A percentile compares a stretch with the other conserved stretches of the same genome.
phyloP scores from a whole-genome alignment of 306 rosid species.

The Benincasa hispida region DNA sequence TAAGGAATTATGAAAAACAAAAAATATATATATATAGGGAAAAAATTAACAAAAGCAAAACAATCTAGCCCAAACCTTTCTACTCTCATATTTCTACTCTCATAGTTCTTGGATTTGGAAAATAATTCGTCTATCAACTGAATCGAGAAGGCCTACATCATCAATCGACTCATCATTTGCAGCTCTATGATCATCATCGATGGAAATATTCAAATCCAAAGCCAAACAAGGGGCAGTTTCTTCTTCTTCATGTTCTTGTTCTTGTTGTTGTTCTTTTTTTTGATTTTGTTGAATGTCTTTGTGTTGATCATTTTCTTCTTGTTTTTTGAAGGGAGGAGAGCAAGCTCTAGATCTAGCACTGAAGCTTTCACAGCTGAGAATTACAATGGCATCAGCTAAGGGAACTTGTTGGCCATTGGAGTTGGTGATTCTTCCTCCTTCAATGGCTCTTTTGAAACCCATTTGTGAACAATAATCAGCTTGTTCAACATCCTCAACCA shows the following conservation, averaged over 20 bases:
- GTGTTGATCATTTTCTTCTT: neutral
- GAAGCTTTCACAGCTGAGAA: conserved; percentile 68
- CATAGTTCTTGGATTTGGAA: conserved; percentile 61
- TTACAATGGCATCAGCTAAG: conserved; percentile 62
- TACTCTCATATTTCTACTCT: conserved; percentile 12
- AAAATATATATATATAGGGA: neutral
- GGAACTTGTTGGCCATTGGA: conserved; percentile 52
- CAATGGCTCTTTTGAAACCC: conserved; percentile 78
- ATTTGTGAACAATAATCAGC: conserved; percentile 71
- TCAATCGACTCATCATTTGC: conserved; percentile 31
- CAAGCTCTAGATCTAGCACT: conserved; percentile 77
- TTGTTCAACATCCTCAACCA: conserved; percentile 78
- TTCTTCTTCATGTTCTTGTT: conserved; percentile 13
- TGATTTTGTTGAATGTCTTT: neutral
- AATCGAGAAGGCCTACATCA: conserved; percentile 70
- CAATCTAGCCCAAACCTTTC: neutral
- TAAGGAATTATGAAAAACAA: neutral
- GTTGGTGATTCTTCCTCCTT: conserved; percentile 41
- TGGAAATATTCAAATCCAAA: conserved; percentile 82
- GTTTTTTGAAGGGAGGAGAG: conserved; percentile 42
- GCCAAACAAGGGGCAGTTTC: conserved; percentile 32
- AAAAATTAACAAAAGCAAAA: neutral
- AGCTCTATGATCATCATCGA: conserved; percentile 33
- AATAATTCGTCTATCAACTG: conserved; percentile 62
- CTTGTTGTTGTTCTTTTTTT: neutral